Percentiles rank a stretch among this genome's conserved stretches.
phyloP scores from a whole-genome alignment of 148 eudicot species.

The Silene conica region DNA sequence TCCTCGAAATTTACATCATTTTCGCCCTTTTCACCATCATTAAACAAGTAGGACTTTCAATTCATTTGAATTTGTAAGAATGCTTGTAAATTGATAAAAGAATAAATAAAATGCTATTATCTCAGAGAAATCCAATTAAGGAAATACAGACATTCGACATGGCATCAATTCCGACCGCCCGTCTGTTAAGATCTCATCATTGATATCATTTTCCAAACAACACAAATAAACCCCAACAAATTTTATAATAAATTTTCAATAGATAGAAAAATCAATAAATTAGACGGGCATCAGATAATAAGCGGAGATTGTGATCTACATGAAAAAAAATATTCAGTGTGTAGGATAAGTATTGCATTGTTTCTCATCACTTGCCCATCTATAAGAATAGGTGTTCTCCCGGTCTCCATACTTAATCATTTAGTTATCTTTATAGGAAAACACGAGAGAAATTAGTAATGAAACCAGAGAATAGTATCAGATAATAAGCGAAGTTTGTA shows the following conservation, averaged over 20 bases:
- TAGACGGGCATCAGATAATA: slow-evolving; percentile 26
- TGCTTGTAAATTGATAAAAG: too few species aligned
- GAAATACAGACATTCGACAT: slow-evolving; percentile 31
- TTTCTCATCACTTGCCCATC: slow-evolving; percentile 21
- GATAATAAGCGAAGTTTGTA: slow-evolving; percentile 35
- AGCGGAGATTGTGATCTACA: slow-evolving; percentile 24
- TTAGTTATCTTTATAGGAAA: too few species aligned
- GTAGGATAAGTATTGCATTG: slow-evolving; percentile 16
- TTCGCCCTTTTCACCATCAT: not conserved
- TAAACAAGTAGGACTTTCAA: too few species aligned
- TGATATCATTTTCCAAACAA: not conserved
- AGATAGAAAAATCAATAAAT: too few species aligned
- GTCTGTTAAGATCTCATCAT: slow-evolving; percentile 27
- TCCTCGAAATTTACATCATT: slow-evolving; percentile 26
- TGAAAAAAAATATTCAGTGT: slow-evolving; percentile 23
- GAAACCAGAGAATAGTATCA: slow-evolving; percentile 11
- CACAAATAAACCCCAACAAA: not conserved
- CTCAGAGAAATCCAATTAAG: slow-evolving; percentile 17
- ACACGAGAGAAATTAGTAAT: not conserved
- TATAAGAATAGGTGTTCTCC: too few species aligned
- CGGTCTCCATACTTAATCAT: too few species aligned
- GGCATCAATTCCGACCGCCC: slow-evolving; percentile 35
- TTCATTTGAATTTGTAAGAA: too few species aligned
- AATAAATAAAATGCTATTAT: too few species aligned
- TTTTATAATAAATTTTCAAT: too few species aligned